Percentiles rank a stretch among this genome's conserved stretches.
Evolutionary conservation across 345 rosid species (phyloP).

Genomic region (Gossypium sturtianum): DNA sequence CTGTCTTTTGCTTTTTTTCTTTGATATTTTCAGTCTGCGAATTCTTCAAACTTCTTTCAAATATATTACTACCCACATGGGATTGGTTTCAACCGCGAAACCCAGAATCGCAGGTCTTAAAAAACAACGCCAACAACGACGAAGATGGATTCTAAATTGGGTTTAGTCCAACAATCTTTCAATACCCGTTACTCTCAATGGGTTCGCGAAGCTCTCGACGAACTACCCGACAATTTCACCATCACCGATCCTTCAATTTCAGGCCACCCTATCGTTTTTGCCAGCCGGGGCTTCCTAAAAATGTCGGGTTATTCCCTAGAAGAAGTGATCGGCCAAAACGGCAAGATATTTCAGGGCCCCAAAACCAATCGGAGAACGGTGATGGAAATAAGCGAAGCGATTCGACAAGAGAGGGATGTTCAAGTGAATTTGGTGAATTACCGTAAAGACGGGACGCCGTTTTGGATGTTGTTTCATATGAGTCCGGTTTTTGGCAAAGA

Average conservation of each 20-base stretch:
- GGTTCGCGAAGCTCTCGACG: slow-evolving; percentile 66
- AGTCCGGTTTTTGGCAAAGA: slow-evolving; percentile 54
- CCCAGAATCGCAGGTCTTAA: slow-evolving; percentile 17
- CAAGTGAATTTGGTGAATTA: slow-evolving; percentile 70
- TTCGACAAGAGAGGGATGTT: slow-evolving; percentile 60
- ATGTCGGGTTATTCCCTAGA: slow-evolving; percentile 63
- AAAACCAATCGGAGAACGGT: slow-evolving; percentile 60
- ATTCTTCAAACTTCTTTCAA: not conserved
- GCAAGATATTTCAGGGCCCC: slow-evolving; percentile 77
- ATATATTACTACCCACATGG: slow-evolving; percentile 45
- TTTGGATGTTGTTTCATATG: slow-evolving; percentile 86
- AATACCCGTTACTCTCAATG: slow-evolving; percentile 41
- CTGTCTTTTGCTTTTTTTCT: not conserved
- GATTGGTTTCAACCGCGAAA: slow-evolving; percentile 41
- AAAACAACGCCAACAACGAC: slow-evolving; percentile 17
- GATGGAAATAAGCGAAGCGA: slow-evolving; percentile 82
- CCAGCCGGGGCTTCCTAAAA: slow-evolving; percentile 68
- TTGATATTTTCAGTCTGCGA: slow-evolving; percentile 3
- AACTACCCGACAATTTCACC: slow-evolving; percentile 68
- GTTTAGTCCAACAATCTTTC: slow-evolving; percentile 49
- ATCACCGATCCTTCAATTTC: slow-evolving; percentile 78
- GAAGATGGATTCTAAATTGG: slow-evolving; percentile 55
- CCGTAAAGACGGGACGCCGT: slow-evolving; percentile 79
- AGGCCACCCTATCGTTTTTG: slow-evolving; percentile 90
- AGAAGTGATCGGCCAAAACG: slow-evolving; percentile 76